phyloP scores from a whole-genome alignment of 768 basidiomycete genomes.

The Phlebiopsis flavidoalba region DNA sequence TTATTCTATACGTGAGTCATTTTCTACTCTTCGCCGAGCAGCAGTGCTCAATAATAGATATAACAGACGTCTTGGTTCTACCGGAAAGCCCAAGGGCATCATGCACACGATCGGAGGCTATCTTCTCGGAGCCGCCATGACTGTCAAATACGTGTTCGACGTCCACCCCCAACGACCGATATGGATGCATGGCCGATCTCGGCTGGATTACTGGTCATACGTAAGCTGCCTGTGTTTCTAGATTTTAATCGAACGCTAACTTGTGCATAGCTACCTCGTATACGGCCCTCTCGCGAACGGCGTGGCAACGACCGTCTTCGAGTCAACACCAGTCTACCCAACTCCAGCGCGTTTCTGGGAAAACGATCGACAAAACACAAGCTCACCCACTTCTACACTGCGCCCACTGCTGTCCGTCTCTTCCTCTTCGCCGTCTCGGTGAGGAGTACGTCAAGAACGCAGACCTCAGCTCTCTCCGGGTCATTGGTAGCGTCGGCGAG shows the following conservation, averaged over 20 bases:
- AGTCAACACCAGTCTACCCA: constrained; percentile 95
- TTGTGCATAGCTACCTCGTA: constrained; percentile 66
- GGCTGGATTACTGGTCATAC: constrained; percentile 99
- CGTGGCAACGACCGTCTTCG: constrained; percentile 85
- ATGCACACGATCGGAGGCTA: constrained; percentile 89
- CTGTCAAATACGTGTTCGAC: constrained; percentile 97
- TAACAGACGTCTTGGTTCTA: constrained; percentile 85
- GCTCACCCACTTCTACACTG: constrained; percentile 94
- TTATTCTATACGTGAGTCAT: constrained; percentile 92
- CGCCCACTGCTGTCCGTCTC: constrained; percentile 92
- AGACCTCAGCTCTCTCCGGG: constrained; percentile 80
- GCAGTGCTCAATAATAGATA: not conserved
- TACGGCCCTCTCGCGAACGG: constrained; percentile 92
- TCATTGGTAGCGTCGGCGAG: constrained; percentile 92
- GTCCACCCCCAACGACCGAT: constrained; percentile 93
- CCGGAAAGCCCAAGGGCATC: constrained; percentile 96
- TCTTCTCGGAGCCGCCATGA: constrained; percentile 85
- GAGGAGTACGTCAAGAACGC: constrained; percentile 78
- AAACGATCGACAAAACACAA: constrained; percentile 87
- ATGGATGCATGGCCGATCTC: constrained; percentile 97
- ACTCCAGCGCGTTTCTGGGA: constrained; percentile 97
- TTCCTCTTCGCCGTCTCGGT: constrained; percentile 81
- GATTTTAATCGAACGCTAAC: not conserved
- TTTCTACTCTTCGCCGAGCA: too few relatives aligned
- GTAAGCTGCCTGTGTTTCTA: constrained; percentile 25